phyloP scores from a whole-genome alignment of 169 alveolate species.

The Amoebophrya sp. region DNA sequence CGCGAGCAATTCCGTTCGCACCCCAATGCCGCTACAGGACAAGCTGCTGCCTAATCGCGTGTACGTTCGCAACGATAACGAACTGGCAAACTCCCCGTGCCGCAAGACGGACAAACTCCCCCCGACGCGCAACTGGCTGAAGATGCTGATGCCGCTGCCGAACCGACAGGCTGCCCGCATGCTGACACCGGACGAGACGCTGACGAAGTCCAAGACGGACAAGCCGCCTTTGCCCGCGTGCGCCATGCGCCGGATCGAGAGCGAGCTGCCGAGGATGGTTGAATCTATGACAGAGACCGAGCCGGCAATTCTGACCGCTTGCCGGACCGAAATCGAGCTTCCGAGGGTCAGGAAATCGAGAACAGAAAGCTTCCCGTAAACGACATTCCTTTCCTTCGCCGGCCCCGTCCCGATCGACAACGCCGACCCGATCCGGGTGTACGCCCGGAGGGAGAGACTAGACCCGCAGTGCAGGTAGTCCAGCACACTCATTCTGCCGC shows the following conservation, averaged over 20 bases:
- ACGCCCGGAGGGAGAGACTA: neutral
- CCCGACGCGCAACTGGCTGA: neutral
- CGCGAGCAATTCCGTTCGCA: neutral
- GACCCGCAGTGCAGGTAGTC: constrained; percentile 19
- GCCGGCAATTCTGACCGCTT: neutral
- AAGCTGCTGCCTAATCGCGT: neutral
- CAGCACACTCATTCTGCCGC: neutral
- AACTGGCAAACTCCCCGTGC: neutral
- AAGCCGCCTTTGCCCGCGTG: neutral
- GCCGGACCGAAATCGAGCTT: neutral
- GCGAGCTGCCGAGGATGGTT: neutral
- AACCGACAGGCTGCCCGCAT: neutral
- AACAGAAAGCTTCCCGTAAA: neutral
- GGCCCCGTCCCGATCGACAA: neutral
- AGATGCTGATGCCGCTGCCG: neutral
- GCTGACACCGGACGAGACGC: neutral
- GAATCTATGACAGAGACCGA: neutral
- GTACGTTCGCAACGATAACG: constrained; percentile 14
- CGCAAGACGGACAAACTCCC: neutral
- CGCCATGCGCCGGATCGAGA: neutral
- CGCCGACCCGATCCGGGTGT: neutral
- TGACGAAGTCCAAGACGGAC: neutral
- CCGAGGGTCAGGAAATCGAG: constrained; percentile 12
- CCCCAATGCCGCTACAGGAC: neutral
- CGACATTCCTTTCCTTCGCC: neutral